Percentiles rank a stretch among this genome's conserved stretches.
Conservation (phyloP, 176 grass and related monocot genomes). For the Hordeum marinum region DNA sequence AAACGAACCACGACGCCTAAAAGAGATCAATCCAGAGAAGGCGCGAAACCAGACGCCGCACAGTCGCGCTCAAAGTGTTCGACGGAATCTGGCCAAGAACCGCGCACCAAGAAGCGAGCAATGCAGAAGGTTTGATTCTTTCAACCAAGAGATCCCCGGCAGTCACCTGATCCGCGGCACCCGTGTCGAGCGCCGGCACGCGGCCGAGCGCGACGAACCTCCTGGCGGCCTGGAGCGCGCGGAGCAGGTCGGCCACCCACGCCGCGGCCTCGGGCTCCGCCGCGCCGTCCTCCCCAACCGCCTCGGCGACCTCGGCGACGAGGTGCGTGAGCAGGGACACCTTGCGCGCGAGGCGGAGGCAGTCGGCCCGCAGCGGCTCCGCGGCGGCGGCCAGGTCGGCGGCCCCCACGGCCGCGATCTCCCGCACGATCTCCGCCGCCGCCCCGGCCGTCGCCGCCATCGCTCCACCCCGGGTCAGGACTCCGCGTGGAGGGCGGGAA, state of each 20-base stretch:
- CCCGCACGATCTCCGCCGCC: constrained; percentile 47
- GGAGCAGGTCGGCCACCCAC: constrained; percentile 51
- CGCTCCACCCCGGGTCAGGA: constrained; percentile 14
- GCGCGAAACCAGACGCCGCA: neutral
- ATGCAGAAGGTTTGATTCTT: constrained; percentile 5
- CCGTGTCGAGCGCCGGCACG: neutral
- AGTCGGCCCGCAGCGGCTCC: constrained; percentile 57
- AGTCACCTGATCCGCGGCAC: constrained; percentile 40
- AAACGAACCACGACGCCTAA: neutral
- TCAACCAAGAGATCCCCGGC: neutral
- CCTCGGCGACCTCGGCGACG: constrained; percentile 61
- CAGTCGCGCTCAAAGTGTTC: neutral
- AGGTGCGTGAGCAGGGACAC: constrained; percentile 87
- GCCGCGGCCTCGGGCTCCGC: neutral
- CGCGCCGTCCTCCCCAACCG: neutral
- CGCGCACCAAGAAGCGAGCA: constrained; percentile 16
- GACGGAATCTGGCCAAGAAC: constrained; percentile 16
- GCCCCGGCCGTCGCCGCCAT: constrained; percentile 30
- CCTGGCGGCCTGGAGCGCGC: constrained; percentile 61
- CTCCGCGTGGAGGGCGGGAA: constrained; percentile 24
- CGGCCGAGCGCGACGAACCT: constrained; percentile 57
- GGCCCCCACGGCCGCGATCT: constrained; percentile 47
- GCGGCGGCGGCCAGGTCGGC: constrained; percentile 47
- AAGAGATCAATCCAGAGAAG: neutral
- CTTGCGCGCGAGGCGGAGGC: constrained; percentile 72